These are phyloP conservation scores for Geranium incanum DNA, from an alignment of 441 rosid species.

Conservation along the genomic window DNA sequence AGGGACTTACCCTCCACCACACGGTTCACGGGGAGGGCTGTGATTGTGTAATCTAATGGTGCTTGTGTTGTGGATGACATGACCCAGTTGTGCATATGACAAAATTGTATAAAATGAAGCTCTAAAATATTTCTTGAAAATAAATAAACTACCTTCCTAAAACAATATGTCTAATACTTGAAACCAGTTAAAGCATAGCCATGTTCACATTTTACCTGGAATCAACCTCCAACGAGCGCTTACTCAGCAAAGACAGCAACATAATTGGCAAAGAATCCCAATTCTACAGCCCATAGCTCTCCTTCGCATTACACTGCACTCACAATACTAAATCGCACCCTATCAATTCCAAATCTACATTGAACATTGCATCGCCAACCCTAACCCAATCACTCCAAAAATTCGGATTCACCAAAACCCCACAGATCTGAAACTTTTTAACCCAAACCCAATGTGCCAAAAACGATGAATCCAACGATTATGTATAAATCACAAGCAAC, in stretches of 20 bases:
- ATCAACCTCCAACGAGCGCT: slow-evolving; percentile 85
- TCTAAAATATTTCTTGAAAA: neutral
- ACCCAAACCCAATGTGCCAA: neutral
- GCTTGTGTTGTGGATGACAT: too few relatives aligned
- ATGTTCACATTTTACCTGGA: slow-evolving; percentile 46
- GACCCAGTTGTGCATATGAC: too few relatives aligned
- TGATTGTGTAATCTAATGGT: too few relatives aligned
- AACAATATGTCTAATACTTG: too few relatives aligned
- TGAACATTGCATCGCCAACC: neutral
- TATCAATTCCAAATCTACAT: neutral
- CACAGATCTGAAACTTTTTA: neutral
- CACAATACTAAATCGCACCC: slow-evolving; percentile 4
- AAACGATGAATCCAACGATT: slow-evolving; percentile 6
- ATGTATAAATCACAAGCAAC: slow-evolving; percentile 1
- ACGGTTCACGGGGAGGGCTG: too few relatives aligned
- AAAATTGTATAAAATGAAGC: too few relatives aligned
- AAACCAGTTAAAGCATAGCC: neutral
- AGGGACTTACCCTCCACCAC: too few relatives aligned
- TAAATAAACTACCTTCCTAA: neutral
- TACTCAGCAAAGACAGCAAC: slow-evolving; percentile 95
- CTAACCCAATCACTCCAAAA: neutral
- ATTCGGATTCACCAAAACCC: neutral
- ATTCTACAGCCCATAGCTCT: slow-evolving; percentile 58
- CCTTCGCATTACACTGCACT: slow-evolving; percentile 25
- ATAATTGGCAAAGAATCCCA: slow-evolving; percentile 50